Base-by-base conservation (phyloP, 2,329 filamentous ascomycete genomes). In the Neofusicoccum cordaticola region DNA sequence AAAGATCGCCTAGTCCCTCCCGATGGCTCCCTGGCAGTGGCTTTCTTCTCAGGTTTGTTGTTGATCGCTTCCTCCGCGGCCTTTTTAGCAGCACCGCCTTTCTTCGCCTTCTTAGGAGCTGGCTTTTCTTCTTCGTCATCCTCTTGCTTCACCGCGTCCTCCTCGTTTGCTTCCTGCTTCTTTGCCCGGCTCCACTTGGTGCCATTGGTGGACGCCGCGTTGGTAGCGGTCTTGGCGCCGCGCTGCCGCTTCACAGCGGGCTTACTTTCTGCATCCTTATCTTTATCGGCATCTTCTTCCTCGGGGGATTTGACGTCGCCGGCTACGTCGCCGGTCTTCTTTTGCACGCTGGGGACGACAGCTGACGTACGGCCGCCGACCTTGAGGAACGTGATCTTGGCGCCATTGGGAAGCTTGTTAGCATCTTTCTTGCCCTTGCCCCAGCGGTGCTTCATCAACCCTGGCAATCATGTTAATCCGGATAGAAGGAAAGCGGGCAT, bases 301-400 rank as follows among this genome's bases (percentile, higher is more conserved):
- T 58, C 37, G n/a, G 62, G 31, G 51, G 13, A 12, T 3, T 17
- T 35, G n/a, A 81, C 73, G 66, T 86, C 85, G 4, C 82, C 85
- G 17, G 84, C 81, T 15, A 87, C 84, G 37, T 82, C 79, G 1
- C 83, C 86, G 2, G 85, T 88, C 82, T 96, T 97, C 81, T 93
- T 96, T 80, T 98, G 95, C 34, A 95, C 80, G 12, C 83, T 87
- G 0, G 93, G 93, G 0, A 96, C 92, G 61, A 94, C 90, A 53
- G 93, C 96, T 72, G 92, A 97, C 3, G 95, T 98, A 51, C 95
- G 83, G 1, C 94, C 93, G 0, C 94, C 94, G 0, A 98, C 94
- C 0, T 90, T 97, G 56, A 98, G 78, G 72, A 94, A 95, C 0
- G 88, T 87, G 51, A 98, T 88, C 77, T 90, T 93, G 68, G 93